Evolutionary conservation across 768 basidiomycete genomes (phyloP), one percentile per base, ranked within the genome.

Genomic region (Russula emetica): DNA sequence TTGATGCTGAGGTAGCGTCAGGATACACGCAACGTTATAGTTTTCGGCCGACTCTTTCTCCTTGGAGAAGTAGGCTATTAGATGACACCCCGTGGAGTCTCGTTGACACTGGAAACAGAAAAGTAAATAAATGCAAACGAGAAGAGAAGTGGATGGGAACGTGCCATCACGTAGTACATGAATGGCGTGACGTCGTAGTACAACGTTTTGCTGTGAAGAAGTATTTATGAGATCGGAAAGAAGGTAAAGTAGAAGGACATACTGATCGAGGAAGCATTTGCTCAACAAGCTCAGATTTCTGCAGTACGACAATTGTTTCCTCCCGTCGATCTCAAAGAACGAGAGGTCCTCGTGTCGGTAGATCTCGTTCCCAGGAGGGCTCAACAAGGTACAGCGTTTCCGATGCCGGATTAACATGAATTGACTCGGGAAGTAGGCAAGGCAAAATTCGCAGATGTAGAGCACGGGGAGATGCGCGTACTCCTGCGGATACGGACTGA

Each of bases 141-240:
- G 20, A 10, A 20, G 45, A n/a, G 50, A 20, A 22, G 9, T 58
- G 47, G 38, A 20, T 9, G 20, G 20, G 7, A 58, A 59, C 83
- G 70, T 69, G 91, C 94, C 95, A 99, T 95, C 75, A 95, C 90
- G 82, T 99, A 99, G 82, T 94, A 99, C 83, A 99, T 85, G 80
- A 99, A 99, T 2, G 97, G 97, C 63, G 98, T 98, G 70, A 98
- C 96, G 78, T 99, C 97, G 78, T 98, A 99, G 78, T 99, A 98
- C 67, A 99, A 80, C 18, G 96, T 98, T 80, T 99, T 99, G 79
- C 92, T 94, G 71, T 55, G 66, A 59, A 22, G 47, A 64, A 47
- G 44, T 18, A 8, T 26, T 10, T 16, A 45, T 42, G 52, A 60
- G 32, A 57, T 38, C 45, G 50, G 63, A 60, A 52, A 14, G 20